Percentiles rank a stretch among this genome's conserved stretches.
Conservation (phyloP, 257 asterid genomes). For the Fraxinus cuspidata region DNA sequence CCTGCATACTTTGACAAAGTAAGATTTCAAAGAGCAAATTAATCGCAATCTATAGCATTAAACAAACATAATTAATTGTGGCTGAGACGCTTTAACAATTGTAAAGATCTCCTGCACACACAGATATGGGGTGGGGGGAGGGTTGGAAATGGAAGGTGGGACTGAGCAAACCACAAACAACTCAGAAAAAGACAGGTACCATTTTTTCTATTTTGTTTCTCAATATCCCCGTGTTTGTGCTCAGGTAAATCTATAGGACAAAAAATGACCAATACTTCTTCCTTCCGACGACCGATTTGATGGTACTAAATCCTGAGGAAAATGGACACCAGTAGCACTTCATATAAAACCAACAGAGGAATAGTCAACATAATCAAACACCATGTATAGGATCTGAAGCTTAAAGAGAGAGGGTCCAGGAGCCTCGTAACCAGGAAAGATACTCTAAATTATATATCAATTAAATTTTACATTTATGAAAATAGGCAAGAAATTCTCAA, state of each 20-base stretch:
- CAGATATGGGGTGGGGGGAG: not conserved
- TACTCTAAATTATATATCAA: constrained; percentile 1
- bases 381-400: not conserved
- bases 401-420: not conserved
- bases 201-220: constrained; percentile 10
- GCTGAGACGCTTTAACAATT: not conserved
- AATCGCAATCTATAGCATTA: constrained; percentile 2
- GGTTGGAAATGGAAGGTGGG: not conserved
- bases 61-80: constrained; percentile 6
- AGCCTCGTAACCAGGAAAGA: constrained; percentile 11
- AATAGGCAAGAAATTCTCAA: constrained; percentile 12
- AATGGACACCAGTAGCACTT: constrained; percentile 22
- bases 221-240: constrained; percentile 7
- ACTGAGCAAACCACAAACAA: constrained; percentile 7
- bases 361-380: not conserved
- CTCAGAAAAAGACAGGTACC: constrained; percentile 4
- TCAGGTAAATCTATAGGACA: constrained; percentile 11
- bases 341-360: constrained; percentile 13
- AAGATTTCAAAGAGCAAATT: constrained; percentile 26
- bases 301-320: not conserved
- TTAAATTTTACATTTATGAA: constrained; percentile 6
- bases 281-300: not conserved
- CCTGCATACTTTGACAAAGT: constrained; percentile 61
- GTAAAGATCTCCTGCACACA: too few species aligned
- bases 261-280: constrained; percentile 14